Conservation (phyloP, 2,329 filamentous ascomycete genomes). For the Paradendryphiella salina region DNA sequence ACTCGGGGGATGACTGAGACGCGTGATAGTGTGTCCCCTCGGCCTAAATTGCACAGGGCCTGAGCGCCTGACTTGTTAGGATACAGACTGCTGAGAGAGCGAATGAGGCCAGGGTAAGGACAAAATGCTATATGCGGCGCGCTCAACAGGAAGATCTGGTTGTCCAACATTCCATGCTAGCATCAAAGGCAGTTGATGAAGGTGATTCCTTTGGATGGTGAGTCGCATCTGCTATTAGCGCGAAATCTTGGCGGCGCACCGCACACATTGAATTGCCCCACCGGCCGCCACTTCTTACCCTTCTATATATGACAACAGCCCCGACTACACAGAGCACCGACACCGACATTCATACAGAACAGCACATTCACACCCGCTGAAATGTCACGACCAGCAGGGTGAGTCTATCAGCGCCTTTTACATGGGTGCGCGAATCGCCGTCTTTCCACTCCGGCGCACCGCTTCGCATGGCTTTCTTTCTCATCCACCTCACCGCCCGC, state of each 20-base stretch:
- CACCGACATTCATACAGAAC: background rate
- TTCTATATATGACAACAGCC: constrained; percentile 9
- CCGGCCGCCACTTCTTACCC: constrained; percentile 16
- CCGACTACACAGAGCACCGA: constrained; percentile 5
- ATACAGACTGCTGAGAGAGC: too few species aligned
- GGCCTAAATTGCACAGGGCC: too few species aligned
- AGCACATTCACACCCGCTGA: constrained; percentile 23
- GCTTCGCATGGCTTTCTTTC: background rate
- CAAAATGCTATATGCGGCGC: too few species aligned
- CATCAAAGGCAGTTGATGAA: too few species aligned
- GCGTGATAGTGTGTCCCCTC: too few species aligned
- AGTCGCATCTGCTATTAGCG: constrained; percentile 19
- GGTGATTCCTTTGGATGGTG: background rate
- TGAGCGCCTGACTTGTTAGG: too few species aligned
- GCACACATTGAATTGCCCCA: constrained; percentile 25
- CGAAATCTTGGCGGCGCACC: constrained; percentile 22
- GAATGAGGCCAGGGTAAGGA: too few species aligned
- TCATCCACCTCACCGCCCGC: background rate
- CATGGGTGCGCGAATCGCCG: background rate
- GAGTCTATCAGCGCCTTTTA: constrained; percentile 9
- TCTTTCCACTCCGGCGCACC: background rate
- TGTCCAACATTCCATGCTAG: too few species aligned
- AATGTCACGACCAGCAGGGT: constrained; percentile 49
- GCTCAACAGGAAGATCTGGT: too few species aligned
- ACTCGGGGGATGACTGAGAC: too few species aligned